A percentile compares a stretch with the other conserved stretches of the same genome.
Conservation (phyloP, 345 rosid genomes). For the Eucalyptus cloeziana region DNA sequence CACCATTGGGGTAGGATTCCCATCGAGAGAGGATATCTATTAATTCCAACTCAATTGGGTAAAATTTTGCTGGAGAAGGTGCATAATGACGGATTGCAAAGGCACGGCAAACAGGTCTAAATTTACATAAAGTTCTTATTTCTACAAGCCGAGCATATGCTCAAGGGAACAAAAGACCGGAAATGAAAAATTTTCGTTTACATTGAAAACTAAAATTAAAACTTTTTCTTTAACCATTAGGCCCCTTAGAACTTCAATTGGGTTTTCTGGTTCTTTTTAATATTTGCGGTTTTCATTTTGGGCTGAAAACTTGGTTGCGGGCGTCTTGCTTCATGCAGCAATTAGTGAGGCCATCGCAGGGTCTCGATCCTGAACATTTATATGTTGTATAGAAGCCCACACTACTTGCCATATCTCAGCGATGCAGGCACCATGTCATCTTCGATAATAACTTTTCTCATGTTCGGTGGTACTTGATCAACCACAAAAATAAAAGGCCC, state of each 20-base stretch:
- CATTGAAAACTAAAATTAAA: too few species aligned
- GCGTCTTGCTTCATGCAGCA: neutral
- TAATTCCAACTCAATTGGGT: neutral
- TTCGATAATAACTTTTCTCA: accelerated
- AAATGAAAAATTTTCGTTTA: too few species aligned
- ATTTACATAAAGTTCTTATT: too few species aligned
- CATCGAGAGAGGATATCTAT: neutral
- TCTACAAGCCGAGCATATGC: too few species aligned
- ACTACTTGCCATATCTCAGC: too few species aligned
- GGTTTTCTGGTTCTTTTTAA: too few species aligned
- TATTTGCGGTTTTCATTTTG: too few species aligned
- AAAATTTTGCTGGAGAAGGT: neutral
- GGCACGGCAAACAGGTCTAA: too few species aligned
- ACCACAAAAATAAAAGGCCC: too few species aligned
- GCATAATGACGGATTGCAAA: too few species aligned
- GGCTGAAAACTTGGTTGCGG: accelerated
- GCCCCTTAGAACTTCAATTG: too few species aligned
- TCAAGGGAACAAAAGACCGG: too few species aligned
- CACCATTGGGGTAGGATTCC: neutral
- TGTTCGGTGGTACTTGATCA: accelerated
- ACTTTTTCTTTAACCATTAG: accelerated
- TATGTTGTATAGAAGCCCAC: accelerated
- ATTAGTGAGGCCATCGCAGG: accelerated
- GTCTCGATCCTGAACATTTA: accelerated
- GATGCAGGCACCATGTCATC: accelerated